Evolutionary conservation across 2,329 filamentous ascomycete genomes (phyloP), one percentile per base, ranked within the genome.

Genomic region (Aureobasidium sp.): DNA sequence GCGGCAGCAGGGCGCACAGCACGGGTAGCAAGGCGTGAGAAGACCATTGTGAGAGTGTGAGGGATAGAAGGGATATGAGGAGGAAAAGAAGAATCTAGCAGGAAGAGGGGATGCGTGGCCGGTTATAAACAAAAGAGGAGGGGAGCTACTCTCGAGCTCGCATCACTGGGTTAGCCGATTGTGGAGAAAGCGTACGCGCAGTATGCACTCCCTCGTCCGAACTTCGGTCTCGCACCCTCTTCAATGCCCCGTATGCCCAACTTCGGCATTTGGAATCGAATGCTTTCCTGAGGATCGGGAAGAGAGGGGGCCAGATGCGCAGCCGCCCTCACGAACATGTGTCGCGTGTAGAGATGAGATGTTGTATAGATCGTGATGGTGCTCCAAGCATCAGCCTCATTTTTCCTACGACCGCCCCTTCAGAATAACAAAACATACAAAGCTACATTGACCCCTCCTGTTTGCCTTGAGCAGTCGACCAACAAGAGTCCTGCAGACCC

Each of bases 21-120:
- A 74, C 83, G 81, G 64, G 83, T 77, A 72, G 83, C 77, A 71
- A 83, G 83, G 74, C 84, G 82, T 73, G 82, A 73, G 82, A 88
- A 85, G 87, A 79, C 80, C 70, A 81, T 81, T 69, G 73, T 84
- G 74, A 74, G 36, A 25, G 11, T 44, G 36, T 45, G 17, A 48
- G 34, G 36, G 5, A 25, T 27, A 15, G 22, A 22, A 45, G 29
- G 25, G 42, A 51, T 49, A 49, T 49, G 47, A 49, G 5, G 34
- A 27, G 27, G 44, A 44, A 29, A 42, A 48, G 15, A 20, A 25
- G 20, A 51, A 22, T n/a, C 14, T 14, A 15, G 31, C n/a, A n/a
- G n/a, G 27, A 25, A 36, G 37, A 20, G 37, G 36, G 45, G 57
- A 52, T 42, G 57, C 22, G 57, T 8, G 57, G 20, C 36, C 17